Base-by-base conservation (phyloP, 2,329 filamentous ascomycete species). In the Claviceps sp. region DNA sequence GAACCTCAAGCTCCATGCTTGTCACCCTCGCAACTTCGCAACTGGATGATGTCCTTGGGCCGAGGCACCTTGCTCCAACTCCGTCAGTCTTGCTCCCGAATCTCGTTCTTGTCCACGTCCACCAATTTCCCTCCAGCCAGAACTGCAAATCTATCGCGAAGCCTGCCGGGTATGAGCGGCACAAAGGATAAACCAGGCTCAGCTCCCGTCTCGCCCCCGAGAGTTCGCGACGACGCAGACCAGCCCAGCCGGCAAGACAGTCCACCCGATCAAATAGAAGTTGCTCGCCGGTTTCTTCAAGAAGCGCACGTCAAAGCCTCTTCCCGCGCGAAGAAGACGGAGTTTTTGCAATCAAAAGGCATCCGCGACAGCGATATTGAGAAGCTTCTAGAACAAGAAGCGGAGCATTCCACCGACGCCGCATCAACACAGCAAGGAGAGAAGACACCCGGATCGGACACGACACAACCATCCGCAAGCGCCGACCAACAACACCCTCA, bases 301-400 rank as follows among this genome's bases (percentile, higher is more conserved):
- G 84, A 94, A 54, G 81, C 86, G 7, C 73, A 76, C 20, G 86
- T 95, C 53, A 80, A 77, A 54, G 71, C 84, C 65, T 81, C 84
- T 37, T 74, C 84, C 0, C 74, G 75, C 45, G 84, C 87, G 52
- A 83, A 81, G 67, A 95, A 95, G 70, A 72, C 78, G 20, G 77
- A 78, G 7, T 95, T 95, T 59, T 70, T 96, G 1, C 76, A 82
- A 61, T 79, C 79, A 49, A 96, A 96, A 65, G 87, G 87, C 3
- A 70, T 95, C 7, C 70, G 69, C 3, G 70, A 77, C 4, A 72
- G 76, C 36, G 81, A 91, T 55, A 87, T 95, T 55, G 72, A 87
- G 58, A 70, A 72, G 48, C 71, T 95, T 7, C 68, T 95, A 16
- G 63, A 57, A 3, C 61, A 66, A n/a, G 62, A 66, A 14, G 13